Conservation (phyloP, 306 rosid genomes). For the Medicago arabica region DNA sequence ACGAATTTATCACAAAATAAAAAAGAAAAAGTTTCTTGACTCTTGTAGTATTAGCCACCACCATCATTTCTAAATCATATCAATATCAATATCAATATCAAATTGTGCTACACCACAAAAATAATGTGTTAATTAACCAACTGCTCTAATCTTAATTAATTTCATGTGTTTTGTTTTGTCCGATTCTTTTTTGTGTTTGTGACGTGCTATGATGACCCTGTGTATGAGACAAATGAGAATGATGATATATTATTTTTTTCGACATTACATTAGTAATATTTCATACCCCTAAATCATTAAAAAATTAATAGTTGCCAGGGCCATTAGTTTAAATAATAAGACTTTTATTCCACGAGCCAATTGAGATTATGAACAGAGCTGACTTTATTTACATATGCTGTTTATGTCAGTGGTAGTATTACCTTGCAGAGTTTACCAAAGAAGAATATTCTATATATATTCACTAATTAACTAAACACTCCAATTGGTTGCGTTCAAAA, state of each 20-base stretch:
- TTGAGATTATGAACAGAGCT: constrained; percentile 18
- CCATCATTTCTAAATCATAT: background rate
- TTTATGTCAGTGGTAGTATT: background rate
- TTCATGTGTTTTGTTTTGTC: constrained; percentile 41
- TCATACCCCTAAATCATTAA: background rate
- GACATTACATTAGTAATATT: background rate
- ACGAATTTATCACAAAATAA: background rate
- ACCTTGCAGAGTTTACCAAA: constrained; percentile 8
- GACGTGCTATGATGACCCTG: background rate
- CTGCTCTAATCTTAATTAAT: constrained; percentile 2
- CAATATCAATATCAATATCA: background rate
- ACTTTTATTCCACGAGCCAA: constrained; percentile 19
- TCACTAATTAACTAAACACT: background rate
- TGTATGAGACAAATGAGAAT: constrained; percentile 27
- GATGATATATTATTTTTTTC: background rate
- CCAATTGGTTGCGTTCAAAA: background rate
- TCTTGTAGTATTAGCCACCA: constrained; percentile 16
- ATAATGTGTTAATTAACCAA: background rate
- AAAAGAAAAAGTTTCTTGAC: constrained; percentile 7
- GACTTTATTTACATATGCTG: constrained; percentile 29
- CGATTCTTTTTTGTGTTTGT: background rate
- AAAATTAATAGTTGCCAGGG: background rate
- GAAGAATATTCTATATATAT: background rate
- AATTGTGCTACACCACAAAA: background rate
- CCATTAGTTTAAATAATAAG: constrained; percentile 12